A percentile compares a stretch with the other conserved stretches of the same genome.
Evolutionary conservation across 495 filamentous ascomycete genomes (phyloP).

Genomic region (Penicillium parvum): DNA sequence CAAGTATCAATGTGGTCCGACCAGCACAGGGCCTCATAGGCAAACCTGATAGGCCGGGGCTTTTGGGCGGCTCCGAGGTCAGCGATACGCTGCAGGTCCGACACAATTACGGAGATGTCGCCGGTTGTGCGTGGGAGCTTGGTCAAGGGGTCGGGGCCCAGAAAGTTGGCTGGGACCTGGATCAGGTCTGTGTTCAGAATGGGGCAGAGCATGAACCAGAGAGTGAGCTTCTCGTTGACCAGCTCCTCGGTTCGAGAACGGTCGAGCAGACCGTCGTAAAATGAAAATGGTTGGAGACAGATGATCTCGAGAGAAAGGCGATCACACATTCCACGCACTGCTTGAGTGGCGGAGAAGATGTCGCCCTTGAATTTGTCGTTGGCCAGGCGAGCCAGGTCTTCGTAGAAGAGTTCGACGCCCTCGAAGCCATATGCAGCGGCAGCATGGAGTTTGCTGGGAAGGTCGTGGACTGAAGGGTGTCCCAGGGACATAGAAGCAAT

Average conservation of each 20-base stretch:
- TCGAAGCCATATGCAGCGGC: constrained; percentile 62
- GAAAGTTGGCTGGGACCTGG: constrained; percentile 69
- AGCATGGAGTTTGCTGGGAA: constrained; percentile 60
- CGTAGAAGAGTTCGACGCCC: constrained; percentile 76
- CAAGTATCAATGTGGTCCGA: constrained; percentile 68
- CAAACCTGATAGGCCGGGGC: constrained; percentile 56
- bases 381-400: constrained; percentile 67
- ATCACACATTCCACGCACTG: constrained; percentile 53
- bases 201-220: constrained; percentile 67
- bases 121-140: constrained; percentile 41
- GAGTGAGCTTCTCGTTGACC: constrained; percentile 54
- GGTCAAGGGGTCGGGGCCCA: constrained; percentile 45
- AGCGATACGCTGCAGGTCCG: constrained; percentile 60
- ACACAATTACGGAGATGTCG: constrained; percentile 54
- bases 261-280: constrained; percentile 73
- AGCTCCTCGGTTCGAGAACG: constrained; percentile 51
- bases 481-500: constrained; percentile 74
- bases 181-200: constrained; percentile 65
- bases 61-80: constrained; percentile 59
- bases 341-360: constrained; percentile 54
- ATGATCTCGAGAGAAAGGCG: constrained; percentile 57
- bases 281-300: constrained; percentile 73
- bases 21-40: constrained; percentile 76
- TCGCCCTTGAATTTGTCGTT: constrained; percentile 48
- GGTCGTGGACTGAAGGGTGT: constrained; percentile 59